phyloP scores from a whole-genome alignment of 2,329 filamentous ascomycete species.

The Lasiodiplodia citricola region DNA sequence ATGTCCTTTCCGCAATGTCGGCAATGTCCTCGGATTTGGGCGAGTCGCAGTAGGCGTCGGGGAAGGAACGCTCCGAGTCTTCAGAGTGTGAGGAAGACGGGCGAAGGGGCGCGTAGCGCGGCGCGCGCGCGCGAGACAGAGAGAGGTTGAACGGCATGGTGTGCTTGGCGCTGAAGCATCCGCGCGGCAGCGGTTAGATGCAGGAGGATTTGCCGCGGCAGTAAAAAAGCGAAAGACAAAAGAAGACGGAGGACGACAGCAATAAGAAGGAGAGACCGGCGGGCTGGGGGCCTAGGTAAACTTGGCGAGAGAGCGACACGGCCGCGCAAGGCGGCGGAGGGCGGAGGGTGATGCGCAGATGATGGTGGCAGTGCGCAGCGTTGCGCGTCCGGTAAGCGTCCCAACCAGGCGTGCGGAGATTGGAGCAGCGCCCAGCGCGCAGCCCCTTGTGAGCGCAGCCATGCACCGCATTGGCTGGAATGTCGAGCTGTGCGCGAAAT shows the following conservation, averaged over 20 bases:
- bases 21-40: constrained; percentile 19
- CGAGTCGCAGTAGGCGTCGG: constrained; percentile 21
- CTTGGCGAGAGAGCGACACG: constrained; percentile 22
- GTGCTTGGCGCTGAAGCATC: background rate
- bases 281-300: constrained; percentile 21
- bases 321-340: background rate
- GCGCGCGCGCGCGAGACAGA: constrained; percentile 10
- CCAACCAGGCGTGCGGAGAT: constrained; percentile 15
- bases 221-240: background rate
- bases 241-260: background rate
- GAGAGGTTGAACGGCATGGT: constrained; percentile 25
- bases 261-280: constrained; percentile 12
- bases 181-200: background rate
- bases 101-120: constrained; percentile 23
- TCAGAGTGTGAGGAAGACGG: constrained; percentile 20
- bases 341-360: constrained; percentile 18
- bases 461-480: constrained; percentile 4
- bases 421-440: constrained; percentile 2
- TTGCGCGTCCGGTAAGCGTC: constrained; percentile 6
- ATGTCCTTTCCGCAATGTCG: constrained; percentile 9
- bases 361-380: constrained; percentile 25
- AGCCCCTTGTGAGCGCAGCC: constrained; percentile 1
- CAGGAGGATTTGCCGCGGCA: background rate
- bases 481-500: constrained; percentile 7
- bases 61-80: constrained; percentile 20